Evolutionary conservation across 257 asterid genomes (phyloP), one percentile per base, ranked within the genome.

Genomic region (Misopates orontium): DNA sequence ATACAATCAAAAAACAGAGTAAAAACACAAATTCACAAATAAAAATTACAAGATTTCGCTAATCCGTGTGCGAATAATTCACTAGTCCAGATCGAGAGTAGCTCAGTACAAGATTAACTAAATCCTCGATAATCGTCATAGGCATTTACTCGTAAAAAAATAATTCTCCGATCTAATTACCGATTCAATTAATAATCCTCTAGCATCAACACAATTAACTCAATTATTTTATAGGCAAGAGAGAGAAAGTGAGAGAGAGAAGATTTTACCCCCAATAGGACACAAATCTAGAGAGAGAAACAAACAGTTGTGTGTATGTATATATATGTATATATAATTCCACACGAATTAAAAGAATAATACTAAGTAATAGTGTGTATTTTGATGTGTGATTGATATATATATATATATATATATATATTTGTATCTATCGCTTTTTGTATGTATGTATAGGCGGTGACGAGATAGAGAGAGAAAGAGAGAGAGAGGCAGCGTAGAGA

Each of bases 261-360:
- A 62, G 68, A 58, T 75, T 79, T 81, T 79, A 81, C 77, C 91
- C 86, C 70, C 76, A 63, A 68, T 75, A 66, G 78, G 79, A 70
- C 76, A 67, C 83, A 69, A 81, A 73, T 78, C 86, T 74, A 75
- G 81, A 76, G 78, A 77, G 87, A 80, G 85, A 80, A 70, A 71
- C 57, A 80, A 70, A 71, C 57, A 58, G 62, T 52, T 40, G 58
- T 56, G 68, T 40, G 40, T 39, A 70, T 41, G 10, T 15, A 41
- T 28, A 28, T 44, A 45, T 42, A 18, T 24, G 50, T 54, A 56
- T 24, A 11, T 57, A 52, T 21, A 60, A 52, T 42, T 57, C 12
- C 6, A 45, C 56, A 64, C 63, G n/a, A 63, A 65, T 44, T 50
- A 62, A 50, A 32, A 21, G 52, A 36, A 36, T 4, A 36, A 36